A percentile compares a stretch with the other conserved stretches of the same genome.
Conservation (phyloP, 1,284 basidiomycete genomes). For the Mixia osmundae region DNA sequence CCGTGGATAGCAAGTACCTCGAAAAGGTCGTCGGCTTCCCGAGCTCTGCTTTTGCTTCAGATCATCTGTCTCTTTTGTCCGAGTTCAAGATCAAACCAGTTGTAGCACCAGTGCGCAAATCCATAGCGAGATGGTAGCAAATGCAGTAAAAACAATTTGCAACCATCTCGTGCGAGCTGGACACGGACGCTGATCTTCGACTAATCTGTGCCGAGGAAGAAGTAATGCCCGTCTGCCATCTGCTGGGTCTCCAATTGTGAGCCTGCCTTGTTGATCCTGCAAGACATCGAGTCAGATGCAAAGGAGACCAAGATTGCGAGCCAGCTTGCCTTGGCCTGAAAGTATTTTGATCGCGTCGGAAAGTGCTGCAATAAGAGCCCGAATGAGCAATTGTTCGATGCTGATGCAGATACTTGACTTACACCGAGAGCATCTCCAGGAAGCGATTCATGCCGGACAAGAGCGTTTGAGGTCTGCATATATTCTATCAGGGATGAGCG, state of each 20-base stretch:
- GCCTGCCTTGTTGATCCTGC: constrained; percentile 84
- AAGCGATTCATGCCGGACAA: constrained; percentile 79
- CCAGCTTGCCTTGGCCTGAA: constrained; percentile 8
- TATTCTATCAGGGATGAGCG: constrained; percentile 9
- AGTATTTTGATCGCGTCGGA: constrained; percentile 57
- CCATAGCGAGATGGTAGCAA: no score
- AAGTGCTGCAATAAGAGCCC: no score
- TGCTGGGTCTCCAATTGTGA: constrained; percentile 87
- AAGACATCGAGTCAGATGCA: constrained; percentile 36
- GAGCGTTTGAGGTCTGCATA: constrained; percentile 46
- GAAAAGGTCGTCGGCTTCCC: constrained; percentile 89
- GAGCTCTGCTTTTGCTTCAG: constrained; percentile 47
- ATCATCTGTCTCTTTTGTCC: constrained; percentile 25
- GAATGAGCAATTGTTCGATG: no score
- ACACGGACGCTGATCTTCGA: no score
- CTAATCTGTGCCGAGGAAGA: background rate
- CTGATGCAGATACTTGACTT: no score
- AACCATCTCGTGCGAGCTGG: no score
- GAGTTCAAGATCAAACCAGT: constrained; percentile 15
- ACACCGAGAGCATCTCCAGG: constrained; percentile 74
- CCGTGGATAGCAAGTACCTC: constrained; percentile 65
- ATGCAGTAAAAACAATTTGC: no score
- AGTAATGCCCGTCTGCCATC: constrained; percentile 28
- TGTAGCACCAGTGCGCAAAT: no score
- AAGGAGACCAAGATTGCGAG: background rate